Conservation (phyloP, 306 rosid genomes). For the Castanea crenata region DNA sequence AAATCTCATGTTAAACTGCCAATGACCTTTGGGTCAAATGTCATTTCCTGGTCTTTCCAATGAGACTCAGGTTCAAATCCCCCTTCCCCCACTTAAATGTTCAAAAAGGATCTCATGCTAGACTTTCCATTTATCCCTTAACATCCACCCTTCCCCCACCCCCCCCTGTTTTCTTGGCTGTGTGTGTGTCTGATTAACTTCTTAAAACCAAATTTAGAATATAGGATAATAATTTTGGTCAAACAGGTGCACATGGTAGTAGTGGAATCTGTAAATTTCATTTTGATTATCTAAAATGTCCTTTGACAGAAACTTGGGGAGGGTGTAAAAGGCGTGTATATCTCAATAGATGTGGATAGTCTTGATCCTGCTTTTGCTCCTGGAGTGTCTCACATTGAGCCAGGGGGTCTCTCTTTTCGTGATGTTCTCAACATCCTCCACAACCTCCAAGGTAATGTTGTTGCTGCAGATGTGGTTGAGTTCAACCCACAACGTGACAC, state of each 20-base stretch:
- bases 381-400: slow-evolving; percentile 96
- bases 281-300: slow-evolving; percentile 6
- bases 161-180: background rate
- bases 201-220: background rate
- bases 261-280: background rate
- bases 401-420: slow-evolving; percentile 93
- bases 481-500: slow-evolving; percentile 95
- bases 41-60: no score
- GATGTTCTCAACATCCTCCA: slow-evolving; percentile 89
- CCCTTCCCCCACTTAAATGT: no score
- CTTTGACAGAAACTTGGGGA: slow-evolving; percentile 84
- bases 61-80: no score
- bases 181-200: background rate
- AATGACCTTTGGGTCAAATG: no score
- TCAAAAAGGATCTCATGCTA: no score
- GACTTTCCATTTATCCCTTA: background rate
- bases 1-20: no score
- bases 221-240: background rate
- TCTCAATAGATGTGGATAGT: slow-evolving; percentile 89
- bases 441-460: slow-evolving; percentile 79
- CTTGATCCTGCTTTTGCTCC: slow-evolving; percentile 99
- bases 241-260: background rate
- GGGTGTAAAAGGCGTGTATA: slow-evolving; percentile 87
- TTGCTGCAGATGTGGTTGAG: slow-evolving; percentile 88
- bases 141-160: background rate